Conservation (phyloP, 345 rosid species). For the thale cress (Arabidopsis thaliana) region DNA sequence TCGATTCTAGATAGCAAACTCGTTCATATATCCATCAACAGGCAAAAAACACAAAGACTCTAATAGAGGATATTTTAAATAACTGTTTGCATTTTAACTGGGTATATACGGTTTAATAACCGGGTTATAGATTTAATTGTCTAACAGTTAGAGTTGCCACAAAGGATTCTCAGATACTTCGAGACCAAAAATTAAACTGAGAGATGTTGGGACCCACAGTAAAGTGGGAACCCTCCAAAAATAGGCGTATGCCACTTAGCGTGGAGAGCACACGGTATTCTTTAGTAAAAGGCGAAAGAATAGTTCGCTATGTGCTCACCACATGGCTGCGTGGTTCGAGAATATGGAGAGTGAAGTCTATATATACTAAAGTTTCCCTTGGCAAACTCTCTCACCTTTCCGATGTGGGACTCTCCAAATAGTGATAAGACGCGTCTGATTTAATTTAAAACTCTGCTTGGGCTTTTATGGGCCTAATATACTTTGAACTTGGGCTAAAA, state of each 20-base stretch:
- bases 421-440: not conserved
- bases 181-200: not conserved
- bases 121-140: too few species aligned
- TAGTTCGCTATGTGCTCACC: conserved; percentile 43
- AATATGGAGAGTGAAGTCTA: not conserved
- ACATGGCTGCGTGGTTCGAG: conserved; percentile 12
- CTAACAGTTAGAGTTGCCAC: too few species aligned
- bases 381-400: rapidly evolving
- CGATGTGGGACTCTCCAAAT: conserved; percentile 37
- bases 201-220: not conserved
- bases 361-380: not conserved
- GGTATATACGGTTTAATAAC: too few species aligned
- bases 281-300: conserved; percentile 48
- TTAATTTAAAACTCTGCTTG: not conserved
- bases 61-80: too few species aligned
- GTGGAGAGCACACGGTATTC: conserved; percentile 46
- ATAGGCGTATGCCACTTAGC: conserved; percentile 43
- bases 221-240: conserved; percentile 41
- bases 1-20: too few species aligned
- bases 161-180: too few species aligned
- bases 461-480: conserved; percentile 24
- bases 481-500: conserved; percentile 4
- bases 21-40: too few species aligned
- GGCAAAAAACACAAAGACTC: too few species aligned
- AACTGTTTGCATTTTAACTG: too few species aligned